Evolutionary conservation across 106 monocot genomes (phyloP), one percentile per base, ranked within the genome.

Genomic region (Dioscorea zingiberensis): DNA sequence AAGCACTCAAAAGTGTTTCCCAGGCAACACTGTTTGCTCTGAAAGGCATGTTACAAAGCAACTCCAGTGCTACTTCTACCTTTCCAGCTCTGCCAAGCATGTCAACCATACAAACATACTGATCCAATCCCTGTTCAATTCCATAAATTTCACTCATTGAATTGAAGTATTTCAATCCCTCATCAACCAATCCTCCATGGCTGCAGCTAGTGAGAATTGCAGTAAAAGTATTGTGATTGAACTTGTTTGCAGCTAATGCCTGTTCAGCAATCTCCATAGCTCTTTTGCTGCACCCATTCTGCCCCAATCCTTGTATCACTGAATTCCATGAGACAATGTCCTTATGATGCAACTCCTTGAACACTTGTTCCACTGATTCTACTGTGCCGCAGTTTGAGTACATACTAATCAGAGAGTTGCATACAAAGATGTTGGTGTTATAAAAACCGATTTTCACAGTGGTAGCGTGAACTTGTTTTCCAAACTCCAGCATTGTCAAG

Each of bases 161-260:
- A n/a, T 70, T 59, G 46, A 85, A 74, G 27, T 70, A 77, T 14
- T 70, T 10, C 76, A 80, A 23, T 11, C 84, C 84, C 58, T 80
- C 62, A 0, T 8, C 32, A 8, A 80, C 58, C 45, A 80, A 48
- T 6, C 80, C 84, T 3, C 73, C 84, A 68, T 85, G 80, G 74
- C 84, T 85, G 62, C 84, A 85, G 15, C 77, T 71, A 0, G 84
- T 80, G 13, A 85, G 73, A 26, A 85, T 74, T 28, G 84, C 73
- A 32, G 59, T 58, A 67, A 85, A 73, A 2, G 84, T 85, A 51
- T 73, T 76, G 2, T 17, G 44, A 59, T 85, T 77, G 58, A 38
- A 80, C 25, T 30, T 66, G 1, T 70, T 80, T 16, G 56, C 70
- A n/a, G 4, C 32, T 67, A 85, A 48, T 27, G 84, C 80, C 23